phyloP scores from a whole-genome alignment of 208 protist species.

The Pavlovales sp. region DNA sequence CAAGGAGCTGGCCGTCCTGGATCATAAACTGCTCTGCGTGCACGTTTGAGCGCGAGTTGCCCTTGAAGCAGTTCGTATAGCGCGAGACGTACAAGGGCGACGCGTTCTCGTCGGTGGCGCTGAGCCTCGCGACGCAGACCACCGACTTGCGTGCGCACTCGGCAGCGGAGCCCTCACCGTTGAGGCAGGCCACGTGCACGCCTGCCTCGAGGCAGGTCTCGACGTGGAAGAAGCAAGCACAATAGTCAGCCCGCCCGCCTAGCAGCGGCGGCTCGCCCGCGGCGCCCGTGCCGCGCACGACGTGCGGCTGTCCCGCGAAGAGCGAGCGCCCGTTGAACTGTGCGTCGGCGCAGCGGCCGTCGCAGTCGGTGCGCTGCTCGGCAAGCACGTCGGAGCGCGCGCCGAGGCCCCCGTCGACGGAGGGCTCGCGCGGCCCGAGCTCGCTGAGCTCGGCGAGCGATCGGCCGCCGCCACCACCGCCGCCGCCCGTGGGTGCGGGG shows the following conservation, averaged over 20 bases:
- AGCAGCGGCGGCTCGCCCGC: background rate
- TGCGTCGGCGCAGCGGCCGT: background rate
- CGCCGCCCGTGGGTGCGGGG: too few species aligned
- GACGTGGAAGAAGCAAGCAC: background rate
- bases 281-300: background rate
- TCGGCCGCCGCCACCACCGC: too few species aligned
- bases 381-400: too few species aligned
- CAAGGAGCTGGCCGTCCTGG: background rate
- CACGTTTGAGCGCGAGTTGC: background rate
- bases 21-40: conserved; percentile 18
- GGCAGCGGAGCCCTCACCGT: background rate
- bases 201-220: background rate
- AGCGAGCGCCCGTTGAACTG: background rate
- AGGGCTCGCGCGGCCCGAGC: too few species aligned
- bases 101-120: too few species aligned
- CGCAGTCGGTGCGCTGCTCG: background rate
- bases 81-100: background rate
- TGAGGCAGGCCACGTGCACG: background rate
- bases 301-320: background rate
- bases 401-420: too few species aligned
- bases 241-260: background rate
- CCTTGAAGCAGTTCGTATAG: conserved; percentile 28
- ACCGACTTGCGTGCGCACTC: background rate
- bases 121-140: background rate
- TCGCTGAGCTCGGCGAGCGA: too few species aligned